Percentiles rank a stretch among this genome's conserved stretches.
Conservation (phyloP, 2,329 filamentous ascomycete species). For the Colletotrichum liaoningense region DNA sequence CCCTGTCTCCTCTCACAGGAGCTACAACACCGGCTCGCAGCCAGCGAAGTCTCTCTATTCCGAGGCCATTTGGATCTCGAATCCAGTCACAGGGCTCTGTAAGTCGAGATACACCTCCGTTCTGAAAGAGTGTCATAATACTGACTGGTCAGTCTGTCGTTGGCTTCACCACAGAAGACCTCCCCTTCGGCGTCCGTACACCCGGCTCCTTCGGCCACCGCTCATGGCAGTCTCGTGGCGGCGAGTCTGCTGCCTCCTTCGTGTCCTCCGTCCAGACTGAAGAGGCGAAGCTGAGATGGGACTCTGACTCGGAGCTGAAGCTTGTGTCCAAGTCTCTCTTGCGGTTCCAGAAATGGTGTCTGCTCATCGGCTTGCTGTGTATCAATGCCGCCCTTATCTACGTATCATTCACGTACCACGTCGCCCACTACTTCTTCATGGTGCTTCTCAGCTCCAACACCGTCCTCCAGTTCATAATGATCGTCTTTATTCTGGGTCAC, state of each 20-base stretch:
- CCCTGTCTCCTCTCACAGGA: slow-evolving; percentile 10
- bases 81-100: slow-evolving; percentile 30
- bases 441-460: slow-evolving; percentile 59
- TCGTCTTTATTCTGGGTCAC: slow-evolving; percentile 49
- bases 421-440: slow-evolving; percentile 57
- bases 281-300: slow-evolving; percentile 53
- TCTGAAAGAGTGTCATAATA: background rate
- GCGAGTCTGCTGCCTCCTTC: slow-evolving; percentile 49
- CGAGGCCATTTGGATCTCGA: slow-evolving; percentile 10
- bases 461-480: slow-evolving; percentile 54
- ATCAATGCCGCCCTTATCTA: slow-evolving; percentile 52
- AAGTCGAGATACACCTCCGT: background rate
- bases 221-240: slow-evolving; percentile 47
- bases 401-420: slow-evolving; percentile 49
- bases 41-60: slow-evolving; percentile 35
- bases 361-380: slow-evolving; percentile 48
- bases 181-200: slow-evolving; percentile 45
- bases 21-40: slow-evolving; percentile 22
- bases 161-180: slow-evolving; percentile 41
- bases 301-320: slow-evolving; percentile 52
- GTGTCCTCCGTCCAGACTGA: slow-evolving; percentile 50
- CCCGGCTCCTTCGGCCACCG: slow-evolving; percentile 44
- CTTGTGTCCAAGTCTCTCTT: slow-evolving; percentile 51
- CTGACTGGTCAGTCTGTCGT: slow-evolving; percentile 45
- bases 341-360: slow-evolving; percentile 51